Evolutionary conservation across 169 alveolate genomes (phyloP).

Genomic region (Neospora caninum): DNA sequence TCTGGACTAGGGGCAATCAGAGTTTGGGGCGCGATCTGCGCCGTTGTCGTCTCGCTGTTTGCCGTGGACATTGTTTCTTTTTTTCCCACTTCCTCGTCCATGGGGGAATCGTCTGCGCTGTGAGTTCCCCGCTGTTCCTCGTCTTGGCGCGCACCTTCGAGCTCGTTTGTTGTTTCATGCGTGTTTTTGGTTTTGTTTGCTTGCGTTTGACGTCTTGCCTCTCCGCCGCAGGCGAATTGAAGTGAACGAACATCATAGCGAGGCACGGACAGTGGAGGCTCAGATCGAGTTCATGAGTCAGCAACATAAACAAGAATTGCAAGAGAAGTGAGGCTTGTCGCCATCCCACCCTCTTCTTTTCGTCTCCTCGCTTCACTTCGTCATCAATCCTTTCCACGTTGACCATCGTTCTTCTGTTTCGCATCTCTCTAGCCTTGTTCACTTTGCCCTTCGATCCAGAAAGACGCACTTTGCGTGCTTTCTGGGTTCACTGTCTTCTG

Average conservation of each 20-base stretch:
- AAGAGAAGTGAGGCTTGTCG: neutral
- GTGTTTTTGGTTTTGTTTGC: neutral
- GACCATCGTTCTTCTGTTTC: neutral
- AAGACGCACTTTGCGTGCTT: too few relatives aligned
- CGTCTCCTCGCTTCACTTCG: neutral
- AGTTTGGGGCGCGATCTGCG: too few relatives aligned
- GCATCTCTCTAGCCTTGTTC: neutral
- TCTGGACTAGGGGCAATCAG: too few relatives aligned
- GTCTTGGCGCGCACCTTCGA: too few relatives aligned
- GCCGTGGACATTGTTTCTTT: neutral
- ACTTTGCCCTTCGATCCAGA: neutral
- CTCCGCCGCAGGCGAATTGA: neutral
- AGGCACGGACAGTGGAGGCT: slow-evolving; percentile 30
- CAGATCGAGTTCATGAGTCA: slow-evolving; percentile 29
- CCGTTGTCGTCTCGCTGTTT: neutral
- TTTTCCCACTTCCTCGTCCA: neutral
- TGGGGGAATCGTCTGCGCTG: too few relatives aligned
- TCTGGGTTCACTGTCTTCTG: too few relatives aligned
- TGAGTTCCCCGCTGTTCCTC: too few relatives aligned
- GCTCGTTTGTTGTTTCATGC: neutral
- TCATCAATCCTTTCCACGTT: neutral
- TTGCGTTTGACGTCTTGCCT: neutral
- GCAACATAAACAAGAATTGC: slow-evolving; percentile 16
- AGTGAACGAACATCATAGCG: slow-evolving; percentile 4
- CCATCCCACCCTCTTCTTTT: neutral